Evolutionary conservation across 2,329 filamentous ascomycete species (phyloP), one percentile per base, ranked within the genome.

Genomic region (Fusarium luffae): DNA sequence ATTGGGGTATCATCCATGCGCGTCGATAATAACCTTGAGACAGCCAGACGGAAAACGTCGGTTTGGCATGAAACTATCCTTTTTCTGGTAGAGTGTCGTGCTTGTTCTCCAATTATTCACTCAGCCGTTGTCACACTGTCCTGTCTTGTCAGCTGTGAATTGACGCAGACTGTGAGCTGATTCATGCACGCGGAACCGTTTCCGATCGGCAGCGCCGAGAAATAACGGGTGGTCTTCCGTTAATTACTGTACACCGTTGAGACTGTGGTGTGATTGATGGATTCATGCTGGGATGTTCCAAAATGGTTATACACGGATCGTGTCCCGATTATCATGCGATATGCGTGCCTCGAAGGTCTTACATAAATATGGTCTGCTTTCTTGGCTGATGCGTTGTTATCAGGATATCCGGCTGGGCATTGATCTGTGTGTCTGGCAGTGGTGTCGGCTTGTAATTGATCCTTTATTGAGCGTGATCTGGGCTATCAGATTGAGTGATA

Each of bases 141-240:
- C n/a, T 27, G 37, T 9, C 32, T 16, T 18, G 21, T 21, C 21
- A 21, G 21, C 21, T 21, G 21, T 5, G 21, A 21, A 21, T 21
- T 21, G 4, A 5, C 21, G 21, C 34, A n/a, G 10, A 37, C 3
- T 37, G 34, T 37, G 11, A 18, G 34, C 34, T n/a, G 34, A 37
- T 37, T 37, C 34, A 37, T 37, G 34, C 34, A 37, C 28, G 44
- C 44, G 62, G 62, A 65, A 48, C 41, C 41, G 23, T 28, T 59
- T n/a, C 62, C 60, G 62, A 60, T 23, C 52, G 47, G 52, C 25
- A 28, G 11, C 19, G n/a, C 60, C 46, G 46, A 59, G 30, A 34
- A 48, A 59, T 21, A 28, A 65, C 46, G 41, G 61, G 30, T 34
- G 14, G 19, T 3, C 19, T 64, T 16, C 58, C 59, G n/a, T n/a